These are phyloP conservation scores for Coprinellus aureogranulatus DNA, from an alignment of 768 basidiomycete genomes.

Conservation along the genomic window DNA sequence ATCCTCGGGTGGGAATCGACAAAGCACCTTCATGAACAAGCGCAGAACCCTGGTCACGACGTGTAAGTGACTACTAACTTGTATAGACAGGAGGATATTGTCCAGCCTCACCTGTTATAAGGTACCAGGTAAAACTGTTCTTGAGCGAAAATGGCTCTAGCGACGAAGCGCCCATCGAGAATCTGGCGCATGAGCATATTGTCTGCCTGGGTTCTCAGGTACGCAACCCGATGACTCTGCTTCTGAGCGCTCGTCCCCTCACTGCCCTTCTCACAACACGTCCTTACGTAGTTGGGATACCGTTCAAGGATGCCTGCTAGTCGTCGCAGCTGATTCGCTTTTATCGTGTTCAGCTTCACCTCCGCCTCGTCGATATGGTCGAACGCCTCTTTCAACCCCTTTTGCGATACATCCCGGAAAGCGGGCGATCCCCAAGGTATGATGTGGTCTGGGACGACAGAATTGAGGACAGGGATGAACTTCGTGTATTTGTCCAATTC, in stretches of 20 bases:
- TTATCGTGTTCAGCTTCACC: slow-evolving; percentile 16
- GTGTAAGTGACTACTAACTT: too few relatives aligned
- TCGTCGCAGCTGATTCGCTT: slow-evolving; percentile 19
- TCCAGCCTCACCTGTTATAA: slow-evolving; percentile 17
- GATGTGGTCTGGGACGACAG: neutral
- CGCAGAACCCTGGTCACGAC: slow-evolving; percentile 15
- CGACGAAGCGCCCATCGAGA: slow-evolving; percentile 12
- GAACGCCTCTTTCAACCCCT: slow-evolving; percentile 11
- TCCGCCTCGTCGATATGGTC: slow-evolving; percentile 18
- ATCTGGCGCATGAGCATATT: slow-evolving; percentile 19
- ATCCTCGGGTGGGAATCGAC: slow-evolving; percentile 13
- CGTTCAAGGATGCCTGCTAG: slow-evolving; percentile 18
- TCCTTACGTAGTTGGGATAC: slow-evolving; percentile 17
- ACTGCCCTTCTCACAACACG: slow-evolving; percentile 15
- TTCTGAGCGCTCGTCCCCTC: slow-evolving; percentile 7
- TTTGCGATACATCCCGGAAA: slow-evolving; percentile 6
- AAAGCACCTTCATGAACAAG: slow-evolving; percentile 19
- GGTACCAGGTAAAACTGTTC: slow-evolving; percentile 22
- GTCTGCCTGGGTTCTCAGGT: slow-evolving; percentile 10
- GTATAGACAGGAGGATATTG: neutral
- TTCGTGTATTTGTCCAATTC: slow-evolving; percentile 13
- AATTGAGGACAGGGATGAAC: slow-evolving; percentile 10
- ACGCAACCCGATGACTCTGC: slow-evolving; percentile 15
- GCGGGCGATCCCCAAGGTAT: slow-evolving; percentile 7
- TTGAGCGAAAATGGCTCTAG: slow-evolving; percentile 16